Conservation (phyloP, 2,329 filamentous ascomycete genomes). For the Penicillium expansum region DNA sequence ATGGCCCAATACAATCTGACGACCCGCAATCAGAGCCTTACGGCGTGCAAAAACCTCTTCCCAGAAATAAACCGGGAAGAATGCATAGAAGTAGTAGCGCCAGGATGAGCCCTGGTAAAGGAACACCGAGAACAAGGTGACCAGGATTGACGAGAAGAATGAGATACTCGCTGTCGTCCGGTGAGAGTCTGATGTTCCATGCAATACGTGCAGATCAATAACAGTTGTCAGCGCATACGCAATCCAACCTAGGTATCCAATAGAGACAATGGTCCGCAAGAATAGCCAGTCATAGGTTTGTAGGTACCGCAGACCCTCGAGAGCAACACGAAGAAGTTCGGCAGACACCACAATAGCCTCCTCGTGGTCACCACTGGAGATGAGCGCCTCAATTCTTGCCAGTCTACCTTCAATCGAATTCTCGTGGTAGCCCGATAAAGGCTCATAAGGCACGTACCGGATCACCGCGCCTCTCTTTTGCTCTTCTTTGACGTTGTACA, state of each 20-base stretch:
- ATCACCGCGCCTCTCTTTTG: conserved; percentile 74
- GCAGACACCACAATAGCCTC: conserved; percentile 77
- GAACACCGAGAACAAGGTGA: conserved; percentile 74
- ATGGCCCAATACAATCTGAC: conserved; percentile 66
- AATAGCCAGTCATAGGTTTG: conserved; percentile 99
- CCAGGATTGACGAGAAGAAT: conserved; percentile 73
- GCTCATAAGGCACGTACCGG: conserved; percentile 71
- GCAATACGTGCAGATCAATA: conserved; percentile 80
- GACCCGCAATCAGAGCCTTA: conserved; percentile 65
- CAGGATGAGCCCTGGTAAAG: conserved; percentile 73
- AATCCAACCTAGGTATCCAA: conserved; percentile 94
- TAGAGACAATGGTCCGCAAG: conserved; percentile 78
- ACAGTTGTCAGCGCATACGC: conserved; percentile 87
- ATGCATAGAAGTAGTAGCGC: conserved; percentile 86
- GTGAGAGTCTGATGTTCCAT: conserved; percentile 63
- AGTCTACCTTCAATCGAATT: conserved; percentile 64
- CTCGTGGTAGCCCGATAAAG: conserved; percentile 62
- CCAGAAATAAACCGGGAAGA: conserved; percentile 95
- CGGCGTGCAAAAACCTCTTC: conserved; percentile 85
- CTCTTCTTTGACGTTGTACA: conserved; percentile 92
- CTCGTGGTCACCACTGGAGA: conserved; percentile 64
- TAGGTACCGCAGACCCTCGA: conserved; percentile 85
- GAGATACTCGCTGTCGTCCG: conserved; percentile 59
- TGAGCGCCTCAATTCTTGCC: conserved; percentile 64
- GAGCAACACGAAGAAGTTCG: conserved; percentile 69